Percentiles rank a stretch among this genome's conserved stretches.
Conservation (phyloP, 331 rosid species). For the Acacia pycnantha region DNA sequence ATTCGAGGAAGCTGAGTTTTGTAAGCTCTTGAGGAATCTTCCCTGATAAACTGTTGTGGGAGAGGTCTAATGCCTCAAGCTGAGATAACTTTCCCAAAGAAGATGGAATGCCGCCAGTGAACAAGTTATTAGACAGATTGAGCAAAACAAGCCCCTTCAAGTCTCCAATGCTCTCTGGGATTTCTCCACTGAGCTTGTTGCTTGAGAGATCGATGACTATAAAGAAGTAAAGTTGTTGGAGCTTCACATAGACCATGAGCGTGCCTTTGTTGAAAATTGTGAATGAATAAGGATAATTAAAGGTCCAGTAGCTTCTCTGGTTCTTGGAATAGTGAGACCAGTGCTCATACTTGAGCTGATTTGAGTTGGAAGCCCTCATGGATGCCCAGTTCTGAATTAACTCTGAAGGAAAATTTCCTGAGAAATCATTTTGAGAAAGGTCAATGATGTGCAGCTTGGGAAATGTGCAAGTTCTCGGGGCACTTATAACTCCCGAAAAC, state of each 20-base stretch:
- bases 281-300: background rate
- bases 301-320: background rate
- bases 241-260: background rate
- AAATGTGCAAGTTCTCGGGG: slow-evolving; percentile 1
- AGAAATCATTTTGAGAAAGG: slow-evolving; percentile 27
- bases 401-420: background rate
- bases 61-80: background rate
- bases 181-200: background rate
- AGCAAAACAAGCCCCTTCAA: background rate
- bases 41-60: background rate
- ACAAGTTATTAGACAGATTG: background rate
- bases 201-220: background rate
- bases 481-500: slow-evolving; percentile 5
- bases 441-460: slow-evolving; percentile 37
- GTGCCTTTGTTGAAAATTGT: background rate
- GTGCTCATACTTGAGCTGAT: background rate
- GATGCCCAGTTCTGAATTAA: background rate
- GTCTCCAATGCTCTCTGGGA: background rate
- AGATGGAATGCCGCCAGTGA: background rate
- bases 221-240: background rate
- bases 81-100: background rate
- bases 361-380: background rate
- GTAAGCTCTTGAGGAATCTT: background rate
- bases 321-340: background rate
- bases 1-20: background rate